Evolutionary conservation across 1,284 basidiomycete genomes (phyloP).

Genomic region (Mycocalia duriaeana): DNA sequence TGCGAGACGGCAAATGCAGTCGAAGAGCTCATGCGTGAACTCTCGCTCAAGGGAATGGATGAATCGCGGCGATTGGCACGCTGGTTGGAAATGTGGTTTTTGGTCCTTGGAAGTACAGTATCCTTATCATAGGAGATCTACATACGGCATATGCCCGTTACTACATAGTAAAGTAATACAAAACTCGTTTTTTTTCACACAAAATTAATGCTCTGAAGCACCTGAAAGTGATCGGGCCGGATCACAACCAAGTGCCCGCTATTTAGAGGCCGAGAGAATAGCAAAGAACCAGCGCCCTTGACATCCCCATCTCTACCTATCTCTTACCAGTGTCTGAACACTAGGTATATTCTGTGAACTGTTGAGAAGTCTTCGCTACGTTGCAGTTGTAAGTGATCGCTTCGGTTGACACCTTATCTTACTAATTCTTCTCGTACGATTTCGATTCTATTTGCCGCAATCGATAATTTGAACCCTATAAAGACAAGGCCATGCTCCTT

Average conservation of each 20-base stretch:
- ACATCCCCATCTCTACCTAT: too few species aligned
- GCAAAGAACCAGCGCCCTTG: too few species aligned
- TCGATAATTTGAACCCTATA: slow-evolving; percentile 15
- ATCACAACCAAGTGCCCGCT: too few species aligned
- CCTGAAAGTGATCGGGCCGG: too few species aligned
- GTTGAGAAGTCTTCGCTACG: too few species aligned
- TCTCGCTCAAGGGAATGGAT: slow-evolving; percentile 21
- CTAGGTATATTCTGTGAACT: too few species aligned
- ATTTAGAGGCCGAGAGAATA: too few species aligned
- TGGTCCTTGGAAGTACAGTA: slow-evolving; percentile 49
- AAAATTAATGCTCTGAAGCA: too few species aligned
- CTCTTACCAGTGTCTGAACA: too few species aligned
- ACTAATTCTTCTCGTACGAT: slow-evolving; percentile 18
- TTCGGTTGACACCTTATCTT: background rate
- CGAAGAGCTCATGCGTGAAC: slow-evolving; percentile 58
- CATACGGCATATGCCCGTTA: too few species aligned
- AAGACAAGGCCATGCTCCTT: slow-evolving; percentile 36
- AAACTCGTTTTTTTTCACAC: too few species aligned
- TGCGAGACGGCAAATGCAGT: slow-evolving; percentile 68
- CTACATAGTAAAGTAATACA: too few species aligned
- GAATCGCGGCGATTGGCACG: slow-evolving; percentile 30
- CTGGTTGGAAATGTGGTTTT: slow-evolving; percentile 72
- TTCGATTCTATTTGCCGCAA: slow-evolving; percentile 1
- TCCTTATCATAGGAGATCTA: background rate
- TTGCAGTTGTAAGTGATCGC: background rate